These are phyloP conservation scores for Pelargonium citronellum DNA, from an alignment of 441 rosid genomes.

Conservation along the genomic window DNA sequence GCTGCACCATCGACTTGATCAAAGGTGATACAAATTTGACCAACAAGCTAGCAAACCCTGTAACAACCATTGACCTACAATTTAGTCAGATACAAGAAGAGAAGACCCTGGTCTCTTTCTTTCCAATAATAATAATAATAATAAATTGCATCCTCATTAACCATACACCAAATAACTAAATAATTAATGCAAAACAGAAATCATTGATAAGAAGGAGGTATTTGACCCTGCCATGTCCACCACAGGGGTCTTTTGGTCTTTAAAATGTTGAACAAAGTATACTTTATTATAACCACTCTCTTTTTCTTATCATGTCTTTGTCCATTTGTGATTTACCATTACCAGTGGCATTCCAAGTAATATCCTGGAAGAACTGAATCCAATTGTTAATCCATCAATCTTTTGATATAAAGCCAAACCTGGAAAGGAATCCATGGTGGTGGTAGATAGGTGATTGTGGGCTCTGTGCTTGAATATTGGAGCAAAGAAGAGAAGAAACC, in stretches of 20 bases:
- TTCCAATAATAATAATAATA: not conserved
- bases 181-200: not conserved
- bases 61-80: not conserved
- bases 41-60: not conserved
- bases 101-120: not conserved
- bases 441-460: not conserved
- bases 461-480: not conserved
- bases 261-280: not conserved
- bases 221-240: conserved; percentile 2
- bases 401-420: not conserved
- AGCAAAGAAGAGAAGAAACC: not conserved
- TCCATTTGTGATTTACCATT: not conserved
- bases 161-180: not conserved
- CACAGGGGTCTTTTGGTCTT: conserved; percentile 1
- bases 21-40: not conserved
- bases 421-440: not conserved
- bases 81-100: not conserved
- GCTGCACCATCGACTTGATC: not conserved
- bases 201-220: not conserved
- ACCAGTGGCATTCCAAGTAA: not conserved
- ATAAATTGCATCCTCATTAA: not conserved
- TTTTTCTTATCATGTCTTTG: not conserved
- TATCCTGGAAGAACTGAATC: not conserved
- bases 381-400: not conserved
- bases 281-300: not conserved